Evolutionary conservation across 148 eudicot genomes (phyloP).

Genomic region (Amaranthus hypochondriacus): DNA sequence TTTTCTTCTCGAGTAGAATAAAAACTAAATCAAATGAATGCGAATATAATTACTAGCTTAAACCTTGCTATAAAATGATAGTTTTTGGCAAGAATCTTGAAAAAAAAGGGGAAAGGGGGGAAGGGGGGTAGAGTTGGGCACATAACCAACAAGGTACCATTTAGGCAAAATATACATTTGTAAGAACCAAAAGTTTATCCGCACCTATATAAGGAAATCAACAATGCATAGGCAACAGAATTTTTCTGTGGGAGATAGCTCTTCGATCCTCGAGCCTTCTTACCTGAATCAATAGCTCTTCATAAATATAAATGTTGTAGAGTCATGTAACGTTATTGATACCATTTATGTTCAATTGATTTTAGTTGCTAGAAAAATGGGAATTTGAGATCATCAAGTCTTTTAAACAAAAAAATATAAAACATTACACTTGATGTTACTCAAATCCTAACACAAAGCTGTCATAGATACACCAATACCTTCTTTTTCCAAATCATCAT

Average conservation of each 20-base stretch:
- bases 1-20: background rate
- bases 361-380: no score
- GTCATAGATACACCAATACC: slow-evolving; percentile 33
- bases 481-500: slow-evolving; percentile 36
- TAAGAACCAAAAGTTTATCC: background rate
- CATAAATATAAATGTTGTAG: background rate
- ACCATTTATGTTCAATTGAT: background rate
- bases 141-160: background rate
- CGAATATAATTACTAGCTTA: background rate
- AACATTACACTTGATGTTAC: background rate
- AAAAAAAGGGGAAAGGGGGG: no score
- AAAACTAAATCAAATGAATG: background rate
- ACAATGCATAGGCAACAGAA: slow-evolving; percentile 81
- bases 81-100: no score
- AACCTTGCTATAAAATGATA: no score
- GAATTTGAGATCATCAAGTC: no score
- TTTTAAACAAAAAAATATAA: no score
- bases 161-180: background rate
- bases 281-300: slow-evolving; percentile 36
- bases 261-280: slow-evolving; percentile 41
- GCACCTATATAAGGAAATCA: slow-evolving; percentile 79
- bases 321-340: background rate
- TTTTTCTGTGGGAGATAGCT: slow-evolving; percentile 81
- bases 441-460: background rate
- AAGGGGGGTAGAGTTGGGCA: no score